Evolutionary conservation across 495 filamentous ascomycete genomes (phyloP), one percentile per base, ranked within the genome.

Genomic region (Xylaria telfairii): DNA sequence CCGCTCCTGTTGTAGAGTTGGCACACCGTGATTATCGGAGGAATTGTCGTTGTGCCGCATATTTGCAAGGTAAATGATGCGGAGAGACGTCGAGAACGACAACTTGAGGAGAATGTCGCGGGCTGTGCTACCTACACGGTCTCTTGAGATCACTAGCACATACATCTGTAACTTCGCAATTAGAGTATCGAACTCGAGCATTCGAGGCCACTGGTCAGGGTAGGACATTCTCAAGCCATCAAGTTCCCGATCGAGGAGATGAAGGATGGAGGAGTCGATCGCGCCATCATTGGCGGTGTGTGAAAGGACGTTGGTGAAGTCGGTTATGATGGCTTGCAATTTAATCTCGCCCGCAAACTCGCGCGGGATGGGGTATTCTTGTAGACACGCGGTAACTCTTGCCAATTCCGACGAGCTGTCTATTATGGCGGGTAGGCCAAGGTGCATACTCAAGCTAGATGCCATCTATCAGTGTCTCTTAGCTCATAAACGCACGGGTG

Each of bases 191-290:
- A 69, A 73, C 24, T 77, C 75, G 2, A 67, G 68, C 70, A 72
- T 74, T n/a, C 32, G 65, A 24, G 75, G 71, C 75, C 75, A 79
- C 46, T 71, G 67, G 8, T 76, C 75, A 15, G 73, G 67, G 26
- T 66, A 75, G 17, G 54, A 68, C 60, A 71, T 53, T 61, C 66
- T 76, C 1, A 80, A 56, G 17, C 69, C 61, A 24, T 79, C 74
- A 12, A 80, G 74, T 41, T 80, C 75, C 4, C 71, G 65, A 21
- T 80, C 78, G 13, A 80, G 76, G 51, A 80, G 75, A 34, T 78
- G 77, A 26, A 77, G 74, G 44, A 80, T 68, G 12, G 77, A 78
- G 13, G 73, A 75, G 49, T 79, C 72, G 59, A 77, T 70, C 17
- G 75, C 71, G 41, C 70, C 73, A 65, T 78, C 76, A 60, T 75